These are phyloP conservation scores for Streptanthus diversifolius DNA, from an alignment of 345 rosid genomes.

Conservation along the genomic window DNA sequence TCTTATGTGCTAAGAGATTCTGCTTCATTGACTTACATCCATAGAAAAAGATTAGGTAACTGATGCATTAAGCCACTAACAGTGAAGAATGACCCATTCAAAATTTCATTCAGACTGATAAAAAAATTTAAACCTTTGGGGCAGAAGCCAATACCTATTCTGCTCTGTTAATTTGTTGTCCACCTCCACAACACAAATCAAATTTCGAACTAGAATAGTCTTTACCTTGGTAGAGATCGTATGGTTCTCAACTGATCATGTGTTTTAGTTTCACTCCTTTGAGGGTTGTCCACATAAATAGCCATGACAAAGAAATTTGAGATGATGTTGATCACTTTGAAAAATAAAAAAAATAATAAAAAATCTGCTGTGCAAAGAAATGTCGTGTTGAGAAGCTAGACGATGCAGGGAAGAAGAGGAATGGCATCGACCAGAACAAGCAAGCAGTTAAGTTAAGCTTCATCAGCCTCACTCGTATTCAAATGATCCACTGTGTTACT, in stretches of 20 bases:
- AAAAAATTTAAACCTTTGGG: neutral
- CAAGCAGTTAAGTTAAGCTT: neutral
- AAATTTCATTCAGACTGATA: neutral
- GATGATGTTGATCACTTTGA: neutral
- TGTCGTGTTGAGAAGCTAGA: neutral
- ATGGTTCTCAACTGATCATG: neutral
- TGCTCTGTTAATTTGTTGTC: neutral
- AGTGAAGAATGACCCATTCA: neutral
- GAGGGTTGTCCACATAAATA: neutral
- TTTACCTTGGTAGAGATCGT: neutral
- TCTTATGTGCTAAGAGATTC: neutral
- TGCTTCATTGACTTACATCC: neutral
- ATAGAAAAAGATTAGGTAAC: neutral
- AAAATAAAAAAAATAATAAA: too few species aligned
- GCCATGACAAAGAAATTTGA: neutral
- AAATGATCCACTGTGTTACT: neutral
- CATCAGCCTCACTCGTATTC: neutral
- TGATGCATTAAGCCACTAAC: constrained; percentile 6
- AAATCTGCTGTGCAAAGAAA: neutral
- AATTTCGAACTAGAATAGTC: neutral
- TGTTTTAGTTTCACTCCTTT: neutral
- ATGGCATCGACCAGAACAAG: too few species aligned
- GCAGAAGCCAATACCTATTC: neutral
- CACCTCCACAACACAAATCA: neutral
- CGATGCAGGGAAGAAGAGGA: neutral